Evolutionary conservation across 441 rosid species (phyloP), one percentile per base, ranked within the genome.

Genomic region (Codiaeum variegatum): DNA sequence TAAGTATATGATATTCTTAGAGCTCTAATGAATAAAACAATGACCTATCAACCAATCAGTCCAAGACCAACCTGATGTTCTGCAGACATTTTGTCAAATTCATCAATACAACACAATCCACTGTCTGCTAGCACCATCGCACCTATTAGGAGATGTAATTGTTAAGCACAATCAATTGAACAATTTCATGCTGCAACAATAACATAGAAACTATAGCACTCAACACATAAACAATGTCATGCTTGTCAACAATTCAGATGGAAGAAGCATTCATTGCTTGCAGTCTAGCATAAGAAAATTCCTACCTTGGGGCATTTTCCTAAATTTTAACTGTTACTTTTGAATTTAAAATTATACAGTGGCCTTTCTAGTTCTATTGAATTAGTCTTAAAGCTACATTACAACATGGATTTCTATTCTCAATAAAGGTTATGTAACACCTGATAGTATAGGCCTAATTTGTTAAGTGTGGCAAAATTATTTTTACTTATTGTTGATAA

Each of bases 51-150:
- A 44, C 46, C 24, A 66, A 66, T 71, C 73, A 61, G 56, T 47
- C 42, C 31, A 47, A 71, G 68, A 61, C 72, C 72, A 81, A 95
- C 99, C 98, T 93, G 98, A 85, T 95, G 97, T 80, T 93, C 97
- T 26, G 86, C 90, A n/a, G 97, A 90, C 98, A 95, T 90, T 87
- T 95, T 95, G 86, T 95, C 98, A 80, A 95, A 95, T 82, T 95
- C 99, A 66, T 93, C 99, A 71, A 95, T 95, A 77, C 99, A 93
- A 81, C 99, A 95, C 62, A 95, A 80, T 77, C 99, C 99, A 73
- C 97, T 80, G 77, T 95, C 98, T 56, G 99, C 98, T 76, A 95
- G 95, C 62, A 95, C 99, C 99, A 95, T 93, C 80, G 99, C 99
- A 76, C 99, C 99, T 95, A 81, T 73, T 54, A 77, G 59, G 69